A percentile compares a stretch with the other conserved stretches of the same genome.
Conservation (phyloP, 495 filamentous ascomycete genomes). For the Achaetomiella virescens region DNA sequence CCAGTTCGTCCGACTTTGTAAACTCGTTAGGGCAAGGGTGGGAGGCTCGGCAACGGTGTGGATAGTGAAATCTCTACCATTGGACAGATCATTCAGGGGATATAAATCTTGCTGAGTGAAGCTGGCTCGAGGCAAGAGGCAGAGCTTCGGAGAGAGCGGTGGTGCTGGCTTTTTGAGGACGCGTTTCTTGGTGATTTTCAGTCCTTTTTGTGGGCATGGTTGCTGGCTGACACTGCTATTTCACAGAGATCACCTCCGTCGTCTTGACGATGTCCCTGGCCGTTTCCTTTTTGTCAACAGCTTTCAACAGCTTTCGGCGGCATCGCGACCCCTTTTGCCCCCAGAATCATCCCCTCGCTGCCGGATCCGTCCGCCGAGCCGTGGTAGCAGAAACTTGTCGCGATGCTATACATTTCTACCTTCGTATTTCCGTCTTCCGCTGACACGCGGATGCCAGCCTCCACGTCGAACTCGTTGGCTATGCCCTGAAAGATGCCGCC, state of each 20-base stretch:
- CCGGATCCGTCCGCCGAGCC: constrained; percentile 1
- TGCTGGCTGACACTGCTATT: neutral
- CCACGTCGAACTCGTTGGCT: neutral
- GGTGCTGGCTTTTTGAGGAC: too few relatives aligned
- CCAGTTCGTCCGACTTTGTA: too few relatives aligned
- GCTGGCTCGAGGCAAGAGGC: too few relatives aligned
- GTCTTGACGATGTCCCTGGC: constrained; percentile 10
- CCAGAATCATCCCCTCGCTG: constrained; percentile 14
- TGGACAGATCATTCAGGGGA: too few relatives aligned
- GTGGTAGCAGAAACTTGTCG: constrained; percentile 9
- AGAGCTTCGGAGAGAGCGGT: too few relatives aligned
- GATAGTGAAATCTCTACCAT: too few relatives aligned
- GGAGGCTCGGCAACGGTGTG: too few relatives aligned
- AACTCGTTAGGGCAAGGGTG: too few relatives aligned
- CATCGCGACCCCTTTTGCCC: neutral
- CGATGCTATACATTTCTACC: neutral
- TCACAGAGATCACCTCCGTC: constrained; percentile 3
- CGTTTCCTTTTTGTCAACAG: neutral
- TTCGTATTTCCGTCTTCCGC: neutral
- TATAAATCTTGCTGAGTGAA: too few relatives aligned
- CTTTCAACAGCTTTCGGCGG: too few relatives aligned
- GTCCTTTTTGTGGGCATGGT: neutral
- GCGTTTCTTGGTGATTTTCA: too few relatives aligned
- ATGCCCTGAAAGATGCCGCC: neutral
- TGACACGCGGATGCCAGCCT: neutral